A percentile compares a stretch with the other conserved stretches of the same genome.
Evolutionary conservation across 2,329 filamentous ascomycete species (phyloP).

Genomic region (Metarhizium anisopliae): DNA sequence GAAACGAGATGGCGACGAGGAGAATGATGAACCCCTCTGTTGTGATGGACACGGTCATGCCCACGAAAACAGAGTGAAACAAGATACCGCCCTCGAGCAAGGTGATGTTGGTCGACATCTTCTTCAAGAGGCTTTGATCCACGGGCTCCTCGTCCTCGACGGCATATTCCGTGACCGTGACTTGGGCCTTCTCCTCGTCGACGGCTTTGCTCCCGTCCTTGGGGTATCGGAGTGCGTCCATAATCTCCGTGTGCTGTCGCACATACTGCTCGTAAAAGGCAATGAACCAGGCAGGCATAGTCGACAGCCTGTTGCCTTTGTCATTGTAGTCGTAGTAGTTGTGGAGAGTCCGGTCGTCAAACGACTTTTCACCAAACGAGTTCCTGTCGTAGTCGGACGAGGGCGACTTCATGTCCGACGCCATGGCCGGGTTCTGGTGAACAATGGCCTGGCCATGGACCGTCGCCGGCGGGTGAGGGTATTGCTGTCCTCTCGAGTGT

Average conservation of each 20-base stretch:
- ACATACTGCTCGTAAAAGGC: slow-evolving; percentile 56
- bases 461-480: neutral
- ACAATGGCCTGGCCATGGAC: neutral
- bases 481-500: neutral
- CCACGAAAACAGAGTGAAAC: slow-evolving; percentile 70
- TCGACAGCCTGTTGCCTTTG: slow-evolving; percentile 16
- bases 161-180: slow-evolving; percentile 15
- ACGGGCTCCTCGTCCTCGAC: slow-evolving; percentile 30
- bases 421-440: neutral
- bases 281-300: slow-evolving; percentile 53
- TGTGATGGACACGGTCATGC: slow-evolving; percentile 63
- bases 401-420: neutral
- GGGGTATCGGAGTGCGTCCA: slow-evolving; percentile 39
- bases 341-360: neutral
- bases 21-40: slow-evolving; percentile 58
- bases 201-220: slow-evolving; percentile 5
- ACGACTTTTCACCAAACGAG: neutral
- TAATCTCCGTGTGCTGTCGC: slow-evolving; percentile 49
- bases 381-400: neutral
- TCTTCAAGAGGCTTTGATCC: slow-evolving; percentile 42
- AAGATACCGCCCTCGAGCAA: slow-evolving; percentile 70
- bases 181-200: slow-evolving; percentile 21
- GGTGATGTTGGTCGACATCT: slow-evolving; percentile 62
- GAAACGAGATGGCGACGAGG: slow-evolving; percentile 61
- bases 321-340: slow-evolving; percentile 27